A percentile compares a stretch with the other conserved stretches of the same genome.
Evolutionary conservation across 2,329 filamentous ascomycete species (phyloP).

Genomic region (Trichoderma sp.): DNA sequence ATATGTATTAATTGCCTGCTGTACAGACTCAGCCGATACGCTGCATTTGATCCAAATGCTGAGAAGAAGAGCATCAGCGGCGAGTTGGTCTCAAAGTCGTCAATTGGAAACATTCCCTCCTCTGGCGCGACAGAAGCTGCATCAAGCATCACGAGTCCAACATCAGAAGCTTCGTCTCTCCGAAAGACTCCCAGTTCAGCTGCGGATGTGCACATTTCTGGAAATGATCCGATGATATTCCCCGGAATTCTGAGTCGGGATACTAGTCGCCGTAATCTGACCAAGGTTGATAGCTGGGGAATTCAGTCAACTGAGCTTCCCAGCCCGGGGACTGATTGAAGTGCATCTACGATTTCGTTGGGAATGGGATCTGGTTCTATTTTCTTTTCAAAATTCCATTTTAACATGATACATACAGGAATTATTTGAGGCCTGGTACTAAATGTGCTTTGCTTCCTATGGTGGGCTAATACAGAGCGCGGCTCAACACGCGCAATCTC

Average conservation of each 20-base stretch:
- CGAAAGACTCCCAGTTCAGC: constrained; percentile 40
- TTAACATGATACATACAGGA: rapidly evolving
- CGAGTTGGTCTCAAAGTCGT: constrained; percentile 23
- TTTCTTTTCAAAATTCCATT: background rate
- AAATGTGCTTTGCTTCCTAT: background rate
- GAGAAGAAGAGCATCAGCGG: background rate
- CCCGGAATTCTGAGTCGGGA: constrained; percentile 59
- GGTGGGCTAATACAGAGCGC: background rate
- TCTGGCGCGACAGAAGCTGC: background rate
- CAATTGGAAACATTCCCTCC: constrained; percentile 5
- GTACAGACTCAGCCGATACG: constrained; percentile 45
- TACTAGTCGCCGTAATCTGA: background rate
- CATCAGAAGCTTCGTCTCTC: background rate
- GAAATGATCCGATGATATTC: constrained; percentile 66
- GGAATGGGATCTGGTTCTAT: background rate
- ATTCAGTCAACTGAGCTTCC: constrained; percentile 1
- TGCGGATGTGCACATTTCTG: constrained; percentile 50
- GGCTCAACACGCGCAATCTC: background rate
- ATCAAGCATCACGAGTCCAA: background rate
- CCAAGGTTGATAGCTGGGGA: constrained; percentile 5
- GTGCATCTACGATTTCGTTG: too few relatives aligned
- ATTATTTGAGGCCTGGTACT: background rate
- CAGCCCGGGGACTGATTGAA: background rate
- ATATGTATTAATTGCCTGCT: background rate
- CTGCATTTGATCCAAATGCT: constrained; percentile 32